Conservation (phyloP, 2,329 filamentous ascomycete species). For the Ophidiomyces ophidiicola region DNA sequence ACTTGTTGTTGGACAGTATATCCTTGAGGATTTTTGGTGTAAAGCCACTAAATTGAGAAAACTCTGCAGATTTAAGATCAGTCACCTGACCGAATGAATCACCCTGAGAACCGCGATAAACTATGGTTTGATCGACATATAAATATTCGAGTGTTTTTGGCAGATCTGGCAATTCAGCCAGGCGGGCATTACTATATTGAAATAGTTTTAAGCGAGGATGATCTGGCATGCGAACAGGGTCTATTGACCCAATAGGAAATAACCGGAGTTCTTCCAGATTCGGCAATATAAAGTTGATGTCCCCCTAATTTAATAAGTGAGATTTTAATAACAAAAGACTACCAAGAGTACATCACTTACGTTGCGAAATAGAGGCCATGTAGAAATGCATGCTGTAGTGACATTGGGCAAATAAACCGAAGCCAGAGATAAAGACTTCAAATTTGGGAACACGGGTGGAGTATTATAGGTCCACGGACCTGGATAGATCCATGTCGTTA, state of each 20-base stretch:
- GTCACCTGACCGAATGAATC: not conserved
- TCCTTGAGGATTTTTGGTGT: not conserved
- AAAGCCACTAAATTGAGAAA: not conserved
- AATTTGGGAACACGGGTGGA: not conserved
- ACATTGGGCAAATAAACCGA: too few relatives aligned
- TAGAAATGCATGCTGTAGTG: not conserved
- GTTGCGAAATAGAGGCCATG: not conserved
- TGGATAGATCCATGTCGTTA: slow-evolving; percentile 7
- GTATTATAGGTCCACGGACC: too few relatives aligned
- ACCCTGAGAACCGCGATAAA: not conserved
- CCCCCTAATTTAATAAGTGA: too few relatives aligned
- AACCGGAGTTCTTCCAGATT: not conserved
- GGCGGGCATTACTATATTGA: not conserved
- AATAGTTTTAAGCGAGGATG: not conserved
- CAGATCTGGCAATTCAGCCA: not conserved
- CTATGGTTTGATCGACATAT: not conserved
- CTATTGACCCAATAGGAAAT: too few relatives aligned
- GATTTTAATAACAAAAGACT: too few relatives aligned
- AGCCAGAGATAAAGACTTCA: not conserved
- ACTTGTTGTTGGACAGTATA: not conserved
- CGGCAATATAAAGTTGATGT: slow-evolving; percentile 1
- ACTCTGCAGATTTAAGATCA: not conserved
- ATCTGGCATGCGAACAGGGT: not conserved
- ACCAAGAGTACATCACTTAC: not conserved
- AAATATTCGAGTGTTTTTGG: not conserved